These are phyloP conservation scores for Lentinula novae-zelandiae DNA, from an alignment of 1,284 basidiomycete genomes.

Conservation along the genomic window DNA sequence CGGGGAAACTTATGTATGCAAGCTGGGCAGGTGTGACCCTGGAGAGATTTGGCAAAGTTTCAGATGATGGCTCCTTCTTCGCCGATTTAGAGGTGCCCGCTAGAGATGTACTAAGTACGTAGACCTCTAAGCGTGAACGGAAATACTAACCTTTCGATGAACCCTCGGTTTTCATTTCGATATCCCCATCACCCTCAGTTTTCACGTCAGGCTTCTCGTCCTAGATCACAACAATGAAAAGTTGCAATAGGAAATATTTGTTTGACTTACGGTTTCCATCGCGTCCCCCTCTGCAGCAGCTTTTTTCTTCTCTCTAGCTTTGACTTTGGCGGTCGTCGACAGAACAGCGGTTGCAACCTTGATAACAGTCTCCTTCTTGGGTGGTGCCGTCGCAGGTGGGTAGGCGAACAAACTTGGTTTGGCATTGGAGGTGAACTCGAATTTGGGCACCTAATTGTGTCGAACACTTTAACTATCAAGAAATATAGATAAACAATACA, in stretches of 20 bases:
- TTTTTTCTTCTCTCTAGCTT: conserved; percentile 88
- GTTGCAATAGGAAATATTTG: not conserved
- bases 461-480: conserved; percentile 6
- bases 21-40: conserved; percentile 92
- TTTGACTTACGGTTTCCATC: conserved; percentile 72
- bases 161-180: conserved; percentile 73
- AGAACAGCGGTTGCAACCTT: conserved; percentile 92
- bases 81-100: conserved; percentile 36
- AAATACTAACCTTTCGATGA: conserved; percentile 33
- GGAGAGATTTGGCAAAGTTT: conserved; percentile 84
- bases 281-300: conserved; percentile 74
- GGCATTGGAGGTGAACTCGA: conserved; percentile 87
- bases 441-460: conserved; percentile 70
- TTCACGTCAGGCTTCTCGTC: conserved; percentile 53
- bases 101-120: conserved; percentile 22
- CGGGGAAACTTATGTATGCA: conserved; percentile 79
- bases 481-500: conserved; percentile 14
- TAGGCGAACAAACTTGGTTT: conserved; percentile 89
- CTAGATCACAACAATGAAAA: conserved; percentile 22
- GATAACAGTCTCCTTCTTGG: conserved; percentile 85
- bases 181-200: conserved; percentile 56
- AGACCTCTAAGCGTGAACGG: not conserved
- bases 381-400: conserved; percentile 78
- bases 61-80: conserved; percentile 73
- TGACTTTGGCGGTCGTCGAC: conserved; percentile 92